Conservation (phyloP, 768 basidiomycete genomes). For the Strobilomyces echinocephalus region DNA sequence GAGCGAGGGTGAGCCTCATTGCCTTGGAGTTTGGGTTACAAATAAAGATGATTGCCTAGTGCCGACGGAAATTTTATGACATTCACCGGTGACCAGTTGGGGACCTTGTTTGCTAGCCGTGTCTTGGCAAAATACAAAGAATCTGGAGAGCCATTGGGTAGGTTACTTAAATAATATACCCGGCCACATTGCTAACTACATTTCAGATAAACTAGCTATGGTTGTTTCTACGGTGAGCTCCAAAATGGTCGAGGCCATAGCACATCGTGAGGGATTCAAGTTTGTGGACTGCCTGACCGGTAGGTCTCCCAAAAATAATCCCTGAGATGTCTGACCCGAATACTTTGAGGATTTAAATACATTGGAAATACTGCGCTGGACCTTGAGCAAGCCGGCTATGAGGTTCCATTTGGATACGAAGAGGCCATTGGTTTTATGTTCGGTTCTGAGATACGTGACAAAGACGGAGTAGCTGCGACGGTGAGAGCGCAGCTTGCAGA, state of each 20-base stretch:
- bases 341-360: slow-evolving; percentile 70
- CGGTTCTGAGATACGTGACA: slow-evolving; percentile 73
- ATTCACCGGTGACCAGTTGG: slow-evolving; percentile 86
- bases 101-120: slow-evolving; percentile 49
- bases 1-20: slow-evolving; percentile 49
- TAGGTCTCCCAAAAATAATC: slow-evolving; percentile 18
- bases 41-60: slow-evolving; percentile 7
- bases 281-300: slow-evolving; percentile 86
- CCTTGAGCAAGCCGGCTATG: slow-evolving; percentile 60
- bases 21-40: not conserved
- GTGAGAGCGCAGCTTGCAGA: slow-evolving; percentile 34
- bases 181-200: slow-evolving; percentile 34
- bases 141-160: slow-evolving; percentile 43
- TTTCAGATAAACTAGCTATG: slow-evolving; percentile 66
- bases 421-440: slow-evolving; percentile 94
- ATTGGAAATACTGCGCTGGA: slow-evolving; percentile 79
- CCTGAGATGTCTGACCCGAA: not conserved
- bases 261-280: slow-evolving; percentile 69
- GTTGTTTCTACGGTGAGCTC: slow-evolving; percentile 89
- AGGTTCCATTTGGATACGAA: slow-evolving; percentile 81
- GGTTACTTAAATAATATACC: slow-evolving; percentile 25
- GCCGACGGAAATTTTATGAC: slow-evolving; percentile 52
- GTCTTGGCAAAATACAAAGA: slow-evolving; percentile 42
- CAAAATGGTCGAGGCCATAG: slow-evolving; percentile 82
- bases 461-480: slow-evolving; percentile 82